These are phyloP conservation scores for Cyathus pygmaeus DNA, from an alignment of 1,284 basidiomycete species.

Conservation along the genomic window DNA sequence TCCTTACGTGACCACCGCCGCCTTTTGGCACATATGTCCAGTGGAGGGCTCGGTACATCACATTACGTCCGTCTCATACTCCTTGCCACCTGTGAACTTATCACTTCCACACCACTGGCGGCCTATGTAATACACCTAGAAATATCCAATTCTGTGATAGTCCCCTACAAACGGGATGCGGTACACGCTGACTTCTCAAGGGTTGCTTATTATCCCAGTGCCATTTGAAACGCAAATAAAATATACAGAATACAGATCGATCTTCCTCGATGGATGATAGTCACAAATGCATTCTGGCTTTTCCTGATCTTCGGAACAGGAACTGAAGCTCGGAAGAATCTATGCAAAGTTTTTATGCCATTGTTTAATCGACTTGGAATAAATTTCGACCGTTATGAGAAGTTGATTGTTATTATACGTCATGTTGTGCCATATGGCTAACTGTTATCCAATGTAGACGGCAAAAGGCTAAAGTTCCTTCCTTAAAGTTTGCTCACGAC, in stretches of 20 bases:
- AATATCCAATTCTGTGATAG: background rate
- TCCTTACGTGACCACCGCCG: background rate
- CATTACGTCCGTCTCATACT: background rate
- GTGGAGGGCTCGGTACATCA: background rate
- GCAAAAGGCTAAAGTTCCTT: background rate
- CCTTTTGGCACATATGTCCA: background rate
- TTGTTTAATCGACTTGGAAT: background rate
- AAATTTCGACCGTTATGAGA: background rate
- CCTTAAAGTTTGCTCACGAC: background rate
- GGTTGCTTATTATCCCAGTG: background rate
- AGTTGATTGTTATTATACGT: background rate
- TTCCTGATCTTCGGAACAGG: background rate
- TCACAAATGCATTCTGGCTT: background rate
- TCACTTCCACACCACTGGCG: background rate
- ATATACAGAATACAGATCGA: background rate
- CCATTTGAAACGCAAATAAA: background rate
- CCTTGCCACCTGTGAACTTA: background rate
- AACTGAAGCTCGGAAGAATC: background rate
- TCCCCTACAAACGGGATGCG: background rate
- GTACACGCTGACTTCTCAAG: background rate
- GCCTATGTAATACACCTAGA: background rate
- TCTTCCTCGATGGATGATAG: background rate
- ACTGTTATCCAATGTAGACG: background rate
- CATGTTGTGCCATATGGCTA: background rate
- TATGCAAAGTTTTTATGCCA: background rate